Conservation (phyloP, 768 basidiomycete genomes). For the Naganishia friedmannii region DNA sequence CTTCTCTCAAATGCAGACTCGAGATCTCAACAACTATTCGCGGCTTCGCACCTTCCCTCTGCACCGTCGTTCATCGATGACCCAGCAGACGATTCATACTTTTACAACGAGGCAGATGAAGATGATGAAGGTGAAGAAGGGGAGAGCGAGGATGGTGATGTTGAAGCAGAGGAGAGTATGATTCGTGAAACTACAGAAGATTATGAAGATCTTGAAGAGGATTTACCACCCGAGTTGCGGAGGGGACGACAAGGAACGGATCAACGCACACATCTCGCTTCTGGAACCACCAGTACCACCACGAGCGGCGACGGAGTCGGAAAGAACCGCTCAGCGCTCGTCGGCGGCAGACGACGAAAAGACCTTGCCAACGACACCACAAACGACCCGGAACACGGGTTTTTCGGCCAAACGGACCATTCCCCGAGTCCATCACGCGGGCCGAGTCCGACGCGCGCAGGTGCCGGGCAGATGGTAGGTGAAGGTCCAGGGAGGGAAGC, state of each 20-base stretch:
- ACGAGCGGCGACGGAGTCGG: too few relatives aligned
- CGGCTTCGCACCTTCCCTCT: constrained; percentile 40
- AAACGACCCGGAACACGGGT: constrained; percentile 8
- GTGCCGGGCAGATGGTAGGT: neutral
- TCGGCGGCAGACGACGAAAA: constrained; percentile 2
- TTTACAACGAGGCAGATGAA: constrained; percentile 25
- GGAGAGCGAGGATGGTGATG: constrained; percentile 32
- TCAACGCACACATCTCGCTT: neutral
- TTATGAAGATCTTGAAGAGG: constrained; percentile 21
- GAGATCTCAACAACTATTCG: constrained; percentile 43
- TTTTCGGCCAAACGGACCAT: constrained; percentile 25
- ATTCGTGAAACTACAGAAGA: constrained; percentile 6
- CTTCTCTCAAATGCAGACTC: constrained; percentile 35
- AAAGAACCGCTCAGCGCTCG: neutral
- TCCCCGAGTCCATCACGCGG: constrained; percentile 28
- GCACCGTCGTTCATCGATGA: constrained; percentile 44
- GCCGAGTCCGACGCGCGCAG: neutral
- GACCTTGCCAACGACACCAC: constrained; percentile 2
- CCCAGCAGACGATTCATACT: constrained; percentile 25
- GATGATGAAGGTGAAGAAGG: constrained; percentile 31
- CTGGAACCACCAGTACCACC: neutral
- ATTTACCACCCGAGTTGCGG: constrained; percentile 14
- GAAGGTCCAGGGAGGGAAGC: constrained; percentile 17
- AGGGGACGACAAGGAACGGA: constrained; percentile 1
- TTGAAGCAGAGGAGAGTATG: constrained; percentile 29